phyloP scores from a whole-genome alignment of 306 rosid genomes.

The Arachis stenosperma region DNA sequence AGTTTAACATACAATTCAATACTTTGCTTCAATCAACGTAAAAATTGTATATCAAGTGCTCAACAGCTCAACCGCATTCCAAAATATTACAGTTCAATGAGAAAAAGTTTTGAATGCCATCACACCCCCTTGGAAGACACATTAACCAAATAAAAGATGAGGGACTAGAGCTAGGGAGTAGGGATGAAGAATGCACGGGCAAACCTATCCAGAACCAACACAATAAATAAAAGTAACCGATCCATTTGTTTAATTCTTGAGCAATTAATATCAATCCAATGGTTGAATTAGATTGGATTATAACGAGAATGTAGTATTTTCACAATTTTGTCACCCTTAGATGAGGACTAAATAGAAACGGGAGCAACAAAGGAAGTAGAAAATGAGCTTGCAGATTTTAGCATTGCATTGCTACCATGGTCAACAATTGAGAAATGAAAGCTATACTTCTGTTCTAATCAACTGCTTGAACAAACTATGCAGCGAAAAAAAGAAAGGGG shows the following conservation, averaged over 20 bases:
- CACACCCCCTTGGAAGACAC: not conserved
- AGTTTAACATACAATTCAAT: not conserved
- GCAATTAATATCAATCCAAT: not conserved
- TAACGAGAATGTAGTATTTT: not conserved
- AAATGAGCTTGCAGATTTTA: not conserved
- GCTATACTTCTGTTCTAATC: not conserved
- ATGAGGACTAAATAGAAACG: not conserved
- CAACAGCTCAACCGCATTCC: not conserved
- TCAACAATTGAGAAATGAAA: no score
- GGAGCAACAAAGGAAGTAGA: no score
- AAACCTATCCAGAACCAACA: not conserved
- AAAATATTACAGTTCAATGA: not conserved
- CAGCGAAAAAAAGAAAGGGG: no score
- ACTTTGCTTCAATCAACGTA: not conserved
- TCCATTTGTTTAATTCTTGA: not conserved
- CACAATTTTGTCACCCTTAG: not conserved
- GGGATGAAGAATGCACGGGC: not conserved
- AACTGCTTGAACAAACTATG: not conserved
- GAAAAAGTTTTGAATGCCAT: not conserved
- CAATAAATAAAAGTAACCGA: not conserved
- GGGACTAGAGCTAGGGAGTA: not conserved
- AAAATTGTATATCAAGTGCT: not conserved
- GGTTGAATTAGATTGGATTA: not conserved
- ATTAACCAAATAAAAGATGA: constrained; percentile 12
- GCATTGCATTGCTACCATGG: constrained; percentile 10